Base-by-base conservation (phyloP, 352 stramenopile species). In the Pythium aquatile region DNA sequence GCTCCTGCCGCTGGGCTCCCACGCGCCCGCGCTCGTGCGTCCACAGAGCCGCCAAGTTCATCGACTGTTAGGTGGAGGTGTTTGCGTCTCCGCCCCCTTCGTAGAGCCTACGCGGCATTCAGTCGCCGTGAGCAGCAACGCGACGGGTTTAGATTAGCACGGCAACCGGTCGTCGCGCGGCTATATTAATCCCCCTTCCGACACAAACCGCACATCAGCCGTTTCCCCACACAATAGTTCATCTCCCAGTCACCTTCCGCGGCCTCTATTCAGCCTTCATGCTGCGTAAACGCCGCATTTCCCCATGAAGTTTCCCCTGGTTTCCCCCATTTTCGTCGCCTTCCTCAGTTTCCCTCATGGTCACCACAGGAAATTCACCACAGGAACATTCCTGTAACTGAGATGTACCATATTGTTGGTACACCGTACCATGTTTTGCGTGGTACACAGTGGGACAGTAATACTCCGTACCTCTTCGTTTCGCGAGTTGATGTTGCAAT, bases 41-140 rank as follows among this genome's bases (percentile, higher is more conserved):
- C 81, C 81, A 90, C 17, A 90, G 73, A 55, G 75, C 65, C 17
- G 69, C 30, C 30, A 90, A 66, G 68, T 90, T 77, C 80, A 89
- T 89, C 28, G 28, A 24, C 52, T 20, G 5, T 28, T 52, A 52
- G n/a, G 10, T 35, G 14, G 28, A 11, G 14, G 28, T 20, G 10
- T 17, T n/a, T 11, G 44, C 7, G n/a, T 51, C n/a, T 29, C 30
- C 44, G 29, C 1, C 24, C 44, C n/a, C 24, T 4, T 32, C 20
- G 44, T 30, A 17, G 20, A 17, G 14, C 5, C 17, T 20, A 6
- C 20, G n/a, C 49, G 17, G 61, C 61, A 66, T 61, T 56, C 42
- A 13, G 16, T 5, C 20, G 5, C 44, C 2, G 30, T 20, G 2
- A 20, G 37, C 37, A n/a, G 16, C 37, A 42, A 42, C 37, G 17